Evolutionary conservation across 2,329 filamentous ascomycete species (phyloP), one percentile per base, ranked within the genome.

Genomic region (Fusarium torulosum): DNA sequence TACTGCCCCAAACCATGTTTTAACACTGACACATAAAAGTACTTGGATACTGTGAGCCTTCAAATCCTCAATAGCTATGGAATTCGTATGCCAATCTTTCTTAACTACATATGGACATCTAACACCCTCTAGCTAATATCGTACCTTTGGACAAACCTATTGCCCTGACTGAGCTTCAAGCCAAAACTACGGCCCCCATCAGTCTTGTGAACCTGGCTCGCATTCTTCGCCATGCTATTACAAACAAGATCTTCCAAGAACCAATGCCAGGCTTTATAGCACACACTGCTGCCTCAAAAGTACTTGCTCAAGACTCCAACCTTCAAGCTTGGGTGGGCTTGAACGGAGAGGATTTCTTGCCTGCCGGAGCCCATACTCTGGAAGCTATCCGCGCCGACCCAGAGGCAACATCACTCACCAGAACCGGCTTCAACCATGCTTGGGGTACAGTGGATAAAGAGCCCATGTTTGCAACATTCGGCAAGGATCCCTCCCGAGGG

Each of bases 171-270:
- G 79, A 85, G 46, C 81, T 87, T 5, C 76, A 83, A 47, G 66
- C 76, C 43, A 82, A 81, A 65, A 83, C 82, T 0, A 68, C 78
- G n/a, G 35, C 35, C 35, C 35, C 35, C 17, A 1, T 73, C 86
- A 21, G 82, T 66, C 76, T 81, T 27, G 78, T 82, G 63, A 86
- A 86, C 69, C 77, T 87, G 19, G 79, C 81, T 14, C 82, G 85
- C 44, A 76, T 85, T 8, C 74, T 87, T 27, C 84, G 86, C 9
- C 82, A 88, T 72, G 85, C 83, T 38, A 88, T 88, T 81, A 88
- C 85, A 14, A 85, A 83, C 66, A 78, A 79, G 13, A 80, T 89
- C 58, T 88, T 90, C 75, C 72, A 77, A 42, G 86, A 89, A 67
- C 81, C 83, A 1, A 73, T 74, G 7, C 82, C 84, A 0, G 83